Percentiles rank a stretch among this genome's conserved stretches.
phyloP scores from a whole-genome alignment of 768 basidiomycete species.

The Suillus ampliporus region DNA sequence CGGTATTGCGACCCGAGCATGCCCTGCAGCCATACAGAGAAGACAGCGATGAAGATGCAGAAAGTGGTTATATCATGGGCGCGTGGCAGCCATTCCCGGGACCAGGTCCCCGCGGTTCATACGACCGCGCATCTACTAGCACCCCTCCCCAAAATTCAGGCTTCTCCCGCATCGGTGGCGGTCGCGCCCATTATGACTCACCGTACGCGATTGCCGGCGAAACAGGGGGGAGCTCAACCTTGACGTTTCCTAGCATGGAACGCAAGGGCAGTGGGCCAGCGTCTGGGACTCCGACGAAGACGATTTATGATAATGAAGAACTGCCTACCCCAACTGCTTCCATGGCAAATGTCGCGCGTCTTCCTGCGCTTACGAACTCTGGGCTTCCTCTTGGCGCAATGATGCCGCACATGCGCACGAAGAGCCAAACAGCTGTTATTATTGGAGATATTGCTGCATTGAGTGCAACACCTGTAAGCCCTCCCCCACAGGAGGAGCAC shows the following conservation, averaged over 20 bases:
- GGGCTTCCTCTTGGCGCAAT: constrained; percentile 65
- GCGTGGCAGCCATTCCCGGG: constrained; percentile 86
- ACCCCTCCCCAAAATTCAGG: constrained; percentile 54
- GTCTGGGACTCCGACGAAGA: constrained; percentile 24
- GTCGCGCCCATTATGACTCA: constrained; percentile 81
- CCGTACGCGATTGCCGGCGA: constrained; percentile 76
- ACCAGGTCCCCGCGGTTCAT: constrained; percentile 30
- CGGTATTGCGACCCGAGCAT: constrained; percentile 80
- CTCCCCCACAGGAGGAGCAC: constrained; percentile 24
- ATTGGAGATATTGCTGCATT: constrained; percentile 55
- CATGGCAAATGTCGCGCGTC: constrained; percentile 50
- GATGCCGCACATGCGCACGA: constrained; percentile 73
- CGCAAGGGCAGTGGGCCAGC: constrained; percentile 37
- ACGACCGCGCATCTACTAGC: constrained; percentile 32
- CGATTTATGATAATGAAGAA: constrained; percentile 44
- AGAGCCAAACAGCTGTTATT: constrained; percentile 87
- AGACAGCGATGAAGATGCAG: constrained; percentile 76
- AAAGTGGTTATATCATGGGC: constrained; percentile 85
- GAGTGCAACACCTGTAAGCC: constrained; percentile 21
- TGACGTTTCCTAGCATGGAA: constrained; percentile 71
- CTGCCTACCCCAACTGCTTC: constrained; percentile 58
- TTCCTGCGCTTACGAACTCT: constrained; percentile 38
- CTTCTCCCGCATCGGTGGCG: constrained; percentile 88
- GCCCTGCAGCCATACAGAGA: constrained; percentile 77
- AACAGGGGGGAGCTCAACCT: constrained; percentile 52